Evolutionary conservation across 208 protist genomes (phyloP).

Genomic region (Leishmania tropica): DNA sequence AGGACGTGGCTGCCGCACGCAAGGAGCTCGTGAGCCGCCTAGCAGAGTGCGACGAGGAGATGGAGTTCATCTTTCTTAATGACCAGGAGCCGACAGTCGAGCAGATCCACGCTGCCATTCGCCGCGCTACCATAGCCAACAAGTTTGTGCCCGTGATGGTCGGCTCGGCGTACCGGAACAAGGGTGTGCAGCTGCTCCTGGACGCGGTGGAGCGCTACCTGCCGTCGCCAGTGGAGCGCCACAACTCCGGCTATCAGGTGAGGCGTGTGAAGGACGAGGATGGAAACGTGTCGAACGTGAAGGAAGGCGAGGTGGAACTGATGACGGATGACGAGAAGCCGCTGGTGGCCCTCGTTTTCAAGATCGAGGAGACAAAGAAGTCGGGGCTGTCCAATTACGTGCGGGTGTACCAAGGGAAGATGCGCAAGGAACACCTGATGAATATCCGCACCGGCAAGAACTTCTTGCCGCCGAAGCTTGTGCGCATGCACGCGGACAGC

Average conservation of each 20-base stretch:
- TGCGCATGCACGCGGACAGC: conserved; percentile 98
- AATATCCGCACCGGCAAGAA: conserved; percentile 89
- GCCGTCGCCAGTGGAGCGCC: conserved; percentile 94
- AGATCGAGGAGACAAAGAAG: conserved; percentile 97
- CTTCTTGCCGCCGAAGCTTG: conserved; percentile 95
- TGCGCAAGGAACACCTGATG: conserved; percentile 91
- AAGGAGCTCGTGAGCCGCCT: conserved; percentile 93
- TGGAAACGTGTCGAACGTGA: conserved; percentile 70
- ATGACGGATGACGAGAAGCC: conserved; percentile 91
- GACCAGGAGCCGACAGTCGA: conserved; percentile 91
- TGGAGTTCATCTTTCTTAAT: conserved; percentile 95
- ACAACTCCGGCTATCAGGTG: conserved; percentile 77
- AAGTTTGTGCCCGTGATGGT: conserved; percentile 97
- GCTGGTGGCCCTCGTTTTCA: conserved; percentile 97
- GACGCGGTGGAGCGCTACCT: conserved; percentile 97
- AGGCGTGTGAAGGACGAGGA: conserved; percentile 91
- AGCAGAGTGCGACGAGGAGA: conserved; percentile 95
- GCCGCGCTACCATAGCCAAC: conserved; percentile 91
- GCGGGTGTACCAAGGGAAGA: conserved; percentile 98
- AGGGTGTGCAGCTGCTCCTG: conserved; percentile 98
- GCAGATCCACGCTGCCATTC: conserved; percentile 93
- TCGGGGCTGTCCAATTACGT: conserved; percentile 98
- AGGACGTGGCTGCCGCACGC: conserved; percentile 73
- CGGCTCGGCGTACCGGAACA: conserved; percentile 99
- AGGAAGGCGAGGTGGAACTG: conserved; percentile 82